Conservation (phyloP, 1,284 basidiomycete species). For the Ceratorhiza oryzae-sativae region DNA sequence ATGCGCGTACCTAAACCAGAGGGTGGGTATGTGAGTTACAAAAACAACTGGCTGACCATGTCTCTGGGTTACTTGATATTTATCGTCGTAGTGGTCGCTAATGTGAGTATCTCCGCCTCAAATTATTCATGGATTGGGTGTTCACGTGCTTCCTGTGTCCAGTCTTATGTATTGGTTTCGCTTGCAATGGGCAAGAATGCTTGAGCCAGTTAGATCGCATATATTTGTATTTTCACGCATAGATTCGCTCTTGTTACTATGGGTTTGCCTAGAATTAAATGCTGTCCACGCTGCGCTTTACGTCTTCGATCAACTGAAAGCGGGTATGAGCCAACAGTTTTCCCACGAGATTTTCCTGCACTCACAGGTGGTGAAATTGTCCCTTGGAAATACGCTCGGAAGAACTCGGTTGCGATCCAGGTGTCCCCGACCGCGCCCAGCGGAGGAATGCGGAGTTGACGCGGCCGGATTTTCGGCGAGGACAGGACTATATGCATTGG, state of each 20-base stretch:
- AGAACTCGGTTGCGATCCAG: constrained; percentile 76
- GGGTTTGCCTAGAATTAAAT: background rate
- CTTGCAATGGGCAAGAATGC: constrained; percentile 47
- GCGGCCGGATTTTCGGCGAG: constrained; percentile 57
- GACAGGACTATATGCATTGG: constrained; percentile 73
- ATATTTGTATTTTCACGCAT: background rate
- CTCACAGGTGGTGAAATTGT: constrained; percentile 74
- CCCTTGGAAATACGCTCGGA: constrained; percentile 76
- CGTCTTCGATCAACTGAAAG: constrained; percentile 23
- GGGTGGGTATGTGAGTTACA: constrained; percentile 63
- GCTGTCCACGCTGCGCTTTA: constrained; percentile 22
- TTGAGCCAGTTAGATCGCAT: background rate
- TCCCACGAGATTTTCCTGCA: constrained; percentile 6
- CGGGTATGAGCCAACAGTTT: background rate
- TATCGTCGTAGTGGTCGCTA: constrained; percentile 69
- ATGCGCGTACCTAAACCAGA: constrained; percentile 37
- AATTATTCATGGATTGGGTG: background rate
- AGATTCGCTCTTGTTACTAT: background rate
- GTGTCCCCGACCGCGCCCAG: constrained; percentile 71
- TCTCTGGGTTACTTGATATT: constrained; percentile 68
- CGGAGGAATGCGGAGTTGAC: constrained; percentile 71
- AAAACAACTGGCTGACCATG: constrained; percentile 64
- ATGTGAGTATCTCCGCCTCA: constrained; percentile 51
- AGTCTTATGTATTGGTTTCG: constrained; percentile 62
- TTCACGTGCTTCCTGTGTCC: background rate